Evolutionary conservation across 2,329 filamentous ascomycete species (phyloP), one percentile per base, ranked within the genome.

Genomic region (Teratosphaeria zuluensis): DNA sequence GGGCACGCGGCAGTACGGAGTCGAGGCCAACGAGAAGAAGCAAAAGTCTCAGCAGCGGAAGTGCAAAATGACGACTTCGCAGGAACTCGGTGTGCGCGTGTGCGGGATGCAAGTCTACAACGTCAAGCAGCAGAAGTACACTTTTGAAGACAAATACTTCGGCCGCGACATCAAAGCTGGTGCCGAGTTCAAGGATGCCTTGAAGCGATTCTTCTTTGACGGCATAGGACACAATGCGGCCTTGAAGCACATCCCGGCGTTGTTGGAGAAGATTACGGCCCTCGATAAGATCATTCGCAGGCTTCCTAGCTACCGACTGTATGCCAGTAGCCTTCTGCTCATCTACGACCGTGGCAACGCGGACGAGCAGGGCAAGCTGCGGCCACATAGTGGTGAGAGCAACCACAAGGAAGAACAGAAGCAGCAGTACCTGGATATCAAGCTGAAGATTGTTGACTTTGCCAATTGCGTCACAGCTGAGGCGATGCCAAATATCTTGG

Each of bases 61-160:
- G 74, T 97, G 94, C 73, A 87, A 89, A 63, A 87, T 84, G 63
- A 99, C 94, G 0, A 99, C 94, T 0, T 97, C 94, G 7, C 85
- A 87, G 60, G 86, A 95, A 72, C 82, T 99, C 0, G 94, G 94
- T 3, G 94, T 99, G 2, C 85, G 94, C 21, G 86, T 99, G 4
- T 99, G 94, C 70, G 94, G 94, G 4, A 86, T 99, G 76, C 94
- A 99, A 72, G 90, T 95, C 1, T 99, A 92, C 90, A 92, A 97
- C 69, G 86, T 85, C 24, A 85, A 86, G 64, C 87, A 85, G 38
- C 85, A 95, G 69, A 85, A 84, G 53, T 96, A 96, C 70, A 80
- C 92, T n/a, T 99, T 97, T 70, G 89, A 95, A 71, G 94, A 99
- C 80, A 99, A 99, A 74, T 99, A 99, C 73, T 96, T 90, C 70